phyloP scores from a whole-genome alignment of 1,284 basidiomycete species.

The Cerioporus squamosus region DNA sequence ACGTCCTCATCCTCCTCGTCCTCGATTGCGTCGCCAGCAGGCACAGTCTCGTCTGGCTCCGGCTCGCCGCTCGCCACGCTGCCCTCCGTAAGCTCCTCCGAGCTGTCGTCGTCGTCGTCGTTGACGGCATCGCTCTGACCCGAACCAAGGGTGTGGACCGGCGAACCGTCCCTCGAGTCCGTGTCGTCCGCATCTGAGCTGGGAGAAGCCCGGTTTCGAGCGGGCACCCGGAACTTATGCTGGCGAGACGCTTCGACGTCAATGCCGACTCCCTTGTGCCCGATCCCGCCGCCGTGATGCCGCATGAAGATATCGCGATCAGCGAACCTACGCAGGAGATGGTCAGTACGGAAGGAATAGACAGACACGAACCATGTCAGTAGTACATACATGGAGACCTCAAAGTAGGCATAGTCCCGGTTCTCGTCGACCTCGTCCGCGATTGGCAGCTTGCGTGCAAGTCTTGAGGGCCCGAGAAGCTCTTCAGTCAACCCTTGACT shows the following conservation, averaged over 20 bases:
- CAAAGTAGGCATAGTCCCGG: conserved; percentile 38
- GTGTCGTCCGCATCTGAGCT: too few species aligned
- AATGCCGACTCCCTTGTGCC: background rate
- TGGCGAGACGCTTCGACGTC: background rate
- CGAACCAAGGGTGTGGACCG: too few species aligned
- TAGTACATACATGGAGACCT: conserved; percentile 39
- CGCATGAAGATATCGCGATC: conserved; percentile 19
- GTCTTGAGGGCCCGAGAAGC: conserved; percentile 26
- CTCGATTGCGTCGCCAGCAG: too few species aligned
- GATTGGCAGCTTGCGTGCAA: conserved; percentile 15
- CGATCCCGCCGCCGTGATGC: conserved; percentile 9
- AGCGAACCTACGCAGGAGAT: background rate
- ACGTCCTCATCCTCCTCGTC: too few species aligned
- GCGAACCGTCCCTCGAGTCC: too few species aligned
- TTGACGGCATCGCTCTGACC: too few species aligned
- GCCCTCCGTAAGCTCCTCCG: too few species aligned
- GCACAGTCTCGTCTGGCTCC: too few species aligned
- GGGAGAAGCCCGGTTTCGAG: too few species aligned
- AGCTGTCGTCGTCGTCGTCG: too few species aligned
- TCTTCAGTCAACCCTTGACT: conserved; percentile 24
- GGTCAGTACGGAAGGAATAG: background rate
- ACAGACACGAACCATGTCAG: too few species aligned
- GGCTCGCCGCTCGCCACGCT: too few species aligned
- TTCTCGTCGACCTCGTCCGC: conserved; percentile 18
- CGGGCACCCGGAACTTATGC: background rate